Evolutionary conservation across 2,329 filamentous ascomycete genomes (phyloP).

Genomic region (Paracorniculantispora psalliotae): DNA sequence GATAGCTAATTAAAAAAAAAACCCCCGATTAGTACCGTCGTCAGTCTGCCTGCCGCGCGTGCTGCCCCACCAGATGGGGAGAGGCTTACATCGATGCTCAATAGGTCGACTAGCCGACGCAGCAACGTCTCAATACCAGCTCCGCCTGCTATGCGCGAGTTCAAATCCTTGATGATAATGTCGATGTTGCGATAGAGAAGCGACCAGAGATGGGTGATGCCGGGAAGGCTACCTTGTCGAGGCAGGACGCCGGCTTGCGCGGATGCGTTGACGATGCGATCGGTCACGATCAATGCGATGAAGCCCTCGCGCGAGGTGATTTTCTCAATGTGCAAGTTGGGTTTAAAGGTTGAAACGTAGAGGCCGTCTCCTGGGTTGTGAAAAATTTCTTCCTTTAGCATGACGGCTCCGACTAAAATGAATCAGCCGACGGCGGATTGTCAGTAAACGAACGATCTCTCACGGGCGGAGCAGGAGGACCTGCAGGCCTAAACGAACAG

Average conservation of each 20-base stretch:
- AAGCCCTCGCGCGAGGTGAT: constrained; percentile 1
- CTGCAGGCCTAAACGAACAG: constrained; percentile 6
- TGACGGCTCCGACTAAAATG: constrained; percentile 5
- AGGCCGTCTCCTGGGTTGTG: constrained; percentile 1
- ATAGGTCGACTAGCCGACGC: not conserved
- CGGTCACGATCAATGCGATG: constrained; percentile 3
- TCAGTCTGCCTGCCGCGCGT: too few relatives aligned
- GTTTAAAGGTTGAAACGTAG: constrained; percentile 1
- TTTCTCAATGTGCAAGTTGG: not conserved
- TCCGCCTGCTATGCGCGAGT: constrained; percentile 3
- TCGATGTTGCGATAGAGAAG: constrained; percentile 4
- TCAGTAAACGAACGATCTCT: not conserved
- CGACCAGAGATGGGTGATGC: constrained; percentile 10
- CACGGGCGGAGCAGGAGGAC: not conserved
- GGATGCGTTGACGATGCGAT: constrained; percentile 11
- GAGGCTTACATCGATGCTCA: constrained; percentile 10
- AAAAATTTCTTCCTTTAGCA: constrained; percentile 9
- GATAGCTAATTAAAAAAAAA: too few relatives aligned
- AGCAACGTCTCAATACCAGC: not conserved
- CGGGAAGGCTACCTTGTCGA: constrained; percentile 2
- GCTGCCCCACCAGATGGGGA: too few relatives aligned
- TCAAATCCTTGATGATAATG: constrained; percentile 6
- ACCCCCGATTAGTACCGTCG: not conserved
- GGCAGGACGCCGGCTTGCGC: constrained; percentile 1
- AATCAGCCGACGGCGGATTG: not conserved